phyloP scores from a whole-genome alignment of 2,329 filamentous ascomycete genomes.

The Colletotrichum orbiculare region DNA sequence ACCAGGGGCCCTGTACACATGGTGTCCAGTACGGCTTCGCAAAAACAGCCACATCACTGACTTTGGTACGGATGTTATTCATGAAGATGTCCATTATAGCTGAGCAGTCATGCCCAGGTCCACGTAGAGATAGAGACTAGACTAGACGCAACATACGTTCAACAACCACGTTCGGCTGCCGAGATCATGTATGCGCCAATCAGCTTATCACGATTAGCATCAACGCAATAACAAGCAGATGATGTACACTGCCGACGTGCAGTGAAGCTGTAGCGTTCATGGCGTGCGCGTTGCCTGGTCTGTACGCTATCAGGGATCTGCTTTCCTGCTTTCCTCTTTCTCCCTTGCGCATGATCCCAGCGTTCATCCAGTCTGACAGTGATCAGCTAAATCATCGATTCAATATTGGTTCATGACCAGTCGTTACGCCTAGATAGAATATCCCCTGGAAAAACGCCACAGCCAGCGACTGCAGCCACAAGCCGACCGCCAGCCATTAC shows the following conservation, averaged over 20 bases:
- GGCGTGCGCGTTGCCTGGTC: background rate
- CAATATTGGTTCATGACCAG: too few relatives aligned
- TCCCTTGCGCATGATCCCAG: slow-evolving; percentile 13
- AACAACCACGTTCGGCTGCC: slow-evolving; percentile 4
- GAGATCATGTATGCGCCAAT: slow-evolving; percentile 17
- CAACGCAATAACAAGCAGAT: background rate
- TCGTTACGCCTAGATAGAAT: too few relatives aligned
- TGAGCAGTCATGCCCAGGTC: too few relatives aligned
- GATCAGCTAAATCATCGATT: slow-evolving; percentile 1
- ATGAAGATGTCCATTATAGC: too few relatives aligned
- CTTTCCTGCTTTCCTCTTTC: background rate
- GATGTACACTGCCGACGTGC: background rate
- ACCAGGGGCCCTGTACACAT: too few relatives aligned
- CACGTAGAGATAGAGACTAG: background rate
- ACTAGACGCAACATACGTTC: background rate
- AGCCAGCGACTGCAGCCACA: too few relatives aligned
- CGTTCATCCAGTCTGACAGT: slow-evolving; percentile 7
- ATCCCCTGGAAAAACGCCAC: too few relatives aligned
- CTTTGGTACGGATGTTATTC: too few relatives aligned
- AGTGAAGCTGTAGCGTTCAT: background rate
- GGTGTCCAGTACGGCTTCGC: too few relatives aligned
- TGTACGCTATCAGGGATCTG: slow-evolving; percentile 3
- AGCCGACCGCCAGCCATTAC: too few relatives aligned
- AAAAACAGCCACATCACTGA: too few relatives aligned
- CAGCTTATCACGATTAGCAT: slow-evolving; percentile 6